These are phyloP conservation scores for Pichia cabralensis DNA, from an alignment of 805 yeast genomes.

Conservation along the genomic window DNA sequence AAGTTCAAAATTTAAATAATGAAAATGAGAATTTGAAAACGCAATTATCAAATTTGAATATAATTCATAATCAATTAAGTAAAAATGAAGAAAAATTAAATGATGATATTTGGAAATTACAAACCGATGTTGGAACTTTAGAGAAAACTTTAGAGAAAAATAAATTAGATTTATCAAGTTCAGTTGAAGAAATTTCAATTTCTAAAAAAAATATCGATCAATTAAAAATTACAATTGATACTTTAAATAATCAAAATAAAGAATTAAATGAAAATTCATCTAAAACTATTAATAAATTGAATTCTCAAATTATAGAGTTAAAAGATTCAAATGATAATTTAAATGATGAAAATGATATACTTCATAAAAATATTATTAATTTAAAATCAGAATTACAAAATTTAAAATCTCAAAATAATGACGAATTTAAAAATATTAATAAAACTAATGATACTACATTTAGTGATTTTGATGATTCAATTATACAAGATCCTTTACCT, in stretches of 20 bases:
- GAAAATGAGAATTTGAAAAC: conserved; percentile 32
- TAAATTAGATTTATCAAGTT: too few species aligned
- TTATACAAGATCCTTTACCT: conserved; percentile 28
- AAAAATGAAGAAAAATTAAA: conserved; percentile 39
- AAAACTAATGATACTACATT: conserved; percentile 18
- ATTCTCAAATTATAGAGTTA: conserved; percentile 36
- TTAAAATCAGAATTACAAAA: conserved; percentile 13
- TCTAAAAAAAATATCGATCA: conserved; percentile 18
- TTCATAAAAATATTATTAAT: conserved; percentile 31
- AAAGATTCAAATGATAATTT: conserved; percentile 45
- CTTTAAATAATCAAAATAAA: conserved; percentile 28
- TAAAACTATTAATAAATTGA: conserved; percentile 27
- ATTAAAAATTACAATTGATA: conserved; percentile 41
- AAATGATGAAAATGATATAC: conserved; percentile 59
- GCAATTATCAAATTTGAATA: conserved; percentile 26
- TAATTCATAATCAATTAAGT: conserved; percentile 25
- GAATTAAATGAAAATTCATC: conserved; percentile 32
- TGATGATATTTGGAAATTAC: conserved; percentile 65
- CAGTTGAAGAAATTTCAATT: conserved; percentile 25
- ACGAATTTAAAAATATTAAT: conserved; percentile 7
- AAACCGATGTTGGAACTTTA: conserved; percentile 33
- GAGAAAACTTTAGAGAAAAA: conserved; percentile 29
- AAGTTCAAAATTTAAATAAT: conserved; percentile 32
- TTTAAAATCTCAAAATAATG: conserved; percentile 15
- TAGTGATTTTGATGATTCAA: conserved; percentile 27